Evolutionary conservation across 2,329 filamentous ascomycete genomes (phyloP), one percentile per base, ranked within the genome.

Genomic region (Tolypocladium amazonense): DNA sequence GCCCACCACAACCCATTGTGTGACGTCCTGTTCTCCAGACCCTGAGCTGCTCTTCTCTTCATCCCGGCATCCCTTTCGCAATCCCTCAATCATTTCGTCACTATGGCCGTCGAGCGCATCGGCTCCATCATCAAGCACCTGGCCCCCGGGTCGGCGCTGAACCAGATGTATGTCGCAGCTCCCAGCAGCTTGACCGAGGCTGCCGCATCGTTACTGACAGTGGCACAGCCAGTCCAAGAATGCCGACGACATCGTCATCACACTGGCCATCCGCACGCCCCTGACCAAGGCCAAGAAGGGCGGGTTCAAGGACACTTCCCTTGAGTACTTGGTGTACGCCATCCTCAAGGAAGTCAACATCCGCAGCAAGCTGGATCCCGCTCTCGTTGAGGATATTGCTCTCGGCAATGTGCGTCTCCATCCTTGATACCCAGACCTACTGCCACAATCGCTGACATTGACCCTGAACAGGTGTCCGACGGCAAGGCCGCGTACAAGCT

Each of bases 171-270:
- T 80, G 88, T 69, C 50, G 3, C 30, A 15, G 50, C 50, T 54
- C 30, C 50, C 30, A 14, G 50, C 11, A 23, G 50, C 50, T 27
- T 43, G 53, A 20, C 41, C 33, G 37, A 41, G 30, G 23, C 35
- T 33, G 18, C 30, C 55, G 23, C 23, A 45, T 6, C 11, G 57
- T 41, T 15, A n/a, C 47, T 38, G 25, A 23, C 25, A 4, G n/a
- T 30, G 30, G 54, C 60, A 52, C 61, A 96, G 92, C 71, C 92
- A 90, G 60, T 86, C 90, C 67, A 92, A 97, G 81, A 95, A 96
- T 75, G 85, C 92, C 66, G 93, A 97, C 73, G 94, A 99, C 79
- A 83, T 99, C 59, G 94, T 99, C 72, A 96, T 97, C 71, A 99
- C 94, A 9, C 85, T 95, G 61, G 93, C 93, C 35, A 80, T 92